A percentile compares a stretch with the other conserved stretches of the same genome.
These are phyloP conservation scores for Trichothecium roseum DNA, from an alignment of 2,329 filamentous ascomycete species.

Conservation along the genomic window DNA sequence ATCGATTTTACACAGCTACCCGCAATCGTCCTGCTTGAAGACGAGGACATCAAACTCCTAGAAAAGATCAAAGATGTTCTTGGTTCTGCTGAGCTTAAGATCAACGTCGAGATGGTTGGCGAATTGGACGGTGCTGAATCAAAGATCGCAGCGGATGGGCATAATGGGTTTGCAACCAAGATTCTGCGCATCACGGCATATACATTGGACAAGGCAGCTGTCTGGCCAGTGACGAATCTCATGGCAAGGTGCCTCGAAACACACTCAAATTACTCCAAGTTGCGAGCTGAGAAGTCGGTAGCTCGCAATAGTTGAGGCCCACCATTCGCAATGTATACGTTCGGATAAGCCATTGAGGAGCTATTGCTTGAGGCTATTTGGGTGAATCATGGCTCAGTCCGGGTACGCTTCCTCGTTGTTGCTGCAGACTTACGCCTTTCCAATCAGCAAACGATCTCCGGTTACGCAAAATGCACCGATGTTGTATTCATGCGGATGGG, in stretches of 20 bases:
- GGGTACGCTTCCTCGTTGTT: too few relatives aligned
- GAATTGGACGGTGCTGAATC: slow-evolving; percentile 39
- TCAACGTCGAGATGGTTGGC: slow-evolving; percentile 40
- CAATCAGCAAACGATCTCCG: too few relatives aligned
- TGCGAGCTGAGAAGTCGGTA: slow-evolving; percentile 42
- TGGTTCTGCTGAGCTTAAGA: slow-evolving; percentile 66
- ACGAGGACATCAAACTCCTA: slow-evolving; percentile 80
- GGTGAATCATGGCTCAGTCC: too few relatives aligned
- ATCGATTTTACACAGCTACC: slow-evolving; percentile 73
- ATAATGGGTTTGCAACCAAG: slow-evolving; percentile 73
- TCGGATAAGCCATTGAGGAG: too few relatives aligned
- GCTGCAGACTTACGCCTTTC: too few relatives aligned
- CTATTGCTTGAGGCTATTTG: too few relatives aligned
- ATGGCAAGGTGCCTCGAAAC: slow-evolving; percentile 46
- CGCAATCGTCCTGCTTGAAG: slow-evolving; percentile 80
- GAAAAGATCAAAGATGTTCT: slow-evolving; percentile 75
- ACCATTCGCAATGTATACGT: too few relatives aligned
- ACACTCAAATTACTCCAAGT: slow-evolving; percentile 41
- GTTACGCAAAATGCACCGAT: too few relatives aligned
- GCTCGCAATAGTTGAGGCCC: background rate
- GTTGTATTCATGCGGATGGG: too few relatives aligned
- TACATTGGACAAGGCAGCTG: slow-evolving; percentile 78
- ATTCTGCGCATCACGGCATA: slow-evolving; percentile 75
- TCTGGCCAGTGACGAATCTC: slow-evolving; percentile 66
- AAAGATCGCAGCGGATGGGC: slow-evolving; percentile 43